Evolutionary conservation across 495 filamentous ascomycete species (phyloP).

Genomic region (Podospora australis): DNA sequence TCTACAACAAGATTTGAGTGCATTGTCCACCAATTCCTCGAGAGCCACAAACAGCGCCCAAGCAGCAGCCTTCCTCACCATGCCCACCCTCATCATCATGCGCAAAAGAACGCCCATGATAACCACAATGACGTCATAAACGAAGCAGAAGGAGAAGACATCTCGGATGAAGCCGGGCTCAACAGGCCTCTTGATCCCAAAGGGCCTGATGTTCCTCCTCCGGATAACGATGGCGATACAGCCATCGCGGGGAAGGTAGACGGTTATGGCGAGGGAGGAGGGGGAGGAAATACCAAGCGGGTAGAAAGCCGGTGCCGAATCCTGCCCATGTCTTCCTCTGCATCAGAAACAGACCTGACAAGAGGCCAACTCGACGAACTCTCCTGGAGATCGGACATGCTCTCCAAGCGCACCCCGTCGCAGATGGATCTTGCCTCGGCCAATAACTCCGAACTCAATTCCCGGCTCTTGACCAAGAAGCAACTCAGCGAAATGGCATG

Average conservation of each 20-base stretch:
- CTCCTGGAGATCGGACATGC: too few relatives aligned
- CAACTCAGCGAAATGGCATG: slow-evolving; percentile 94
- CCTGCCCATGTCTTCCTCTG: too few relatives aligned
- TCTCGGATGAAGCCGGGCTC: background rate
- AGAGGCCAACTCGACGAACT: too few relatives aligned
- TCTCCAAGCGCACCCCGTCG: background rate
- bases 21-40: slow-evolving; percentile 1
- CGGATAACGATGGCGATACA: background rate
- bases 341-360: too few relatives aligned
- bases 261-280: too few relatives aligned
- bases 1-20: background rate
- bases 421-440: background rate
- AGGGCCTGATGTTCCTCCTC: background rate
- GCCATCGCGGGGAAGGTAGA: too few relatives aligned
- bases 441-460: slow-evolving; percentile 19
- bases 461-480: slow-evolving; percentile 74
- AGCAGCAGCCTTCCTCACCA: background rate
- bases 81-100: background rate
- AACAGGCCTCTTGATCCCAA: background rate
- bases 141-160: background rate
- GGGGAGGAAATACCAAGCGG: too few relatives aligned
- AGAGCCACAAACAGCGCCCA: background rate
- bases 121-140: background rate
- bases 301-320: too few relatives aligned
- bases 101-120: background rate